Evolutionary conservation across 2,329 filamentous ascomycete species (phyloP).

Genomic region (Orbilia quercus): DNA sequence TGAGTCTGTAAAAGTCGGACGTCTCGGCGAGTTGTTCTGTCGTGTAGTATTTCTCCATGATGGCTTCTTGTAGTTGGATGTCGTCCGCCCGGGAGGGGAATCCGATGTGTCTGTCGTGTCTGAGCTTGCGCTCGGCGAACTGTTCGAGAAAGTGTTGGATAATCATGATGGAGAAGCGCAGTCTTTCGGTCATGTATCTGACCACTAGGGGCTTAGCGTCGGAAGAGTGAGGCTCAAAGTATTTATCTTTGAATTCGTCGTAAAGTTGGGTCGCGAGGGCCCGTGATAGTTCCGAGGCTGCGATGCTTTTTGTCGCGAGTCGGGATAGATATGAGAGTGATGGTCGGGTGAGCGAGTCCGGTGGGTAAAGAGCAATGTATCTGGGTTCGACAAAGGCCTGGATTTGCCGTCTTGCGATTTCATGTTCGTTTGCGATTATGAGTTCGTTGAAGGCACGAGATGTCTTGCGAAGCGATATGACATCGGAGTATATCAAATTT

Average conservation of each 20-base stretch:
- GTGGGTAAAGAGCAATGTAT: conserved; percentile 50
- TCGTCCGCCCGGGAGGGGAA: conserved; percentile 42
- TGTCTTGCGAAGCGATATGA: conserved; percentile 46
- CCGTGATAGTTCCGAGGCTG: conserved; percentile 43
- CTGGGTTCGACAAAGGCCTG: conserved; percentile 37
- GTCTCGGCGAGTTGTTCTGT: conserved; percentile 51
- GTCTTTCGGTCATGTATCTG: conserved; percentile 49
- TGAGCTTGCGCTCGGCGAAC: conserved; percentile 47
- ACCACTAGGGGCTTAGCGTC: conserved; percentile 38
- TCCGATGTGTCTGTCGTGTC: conserved; percentile 40
- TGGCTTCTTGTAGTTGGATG: conserved; percentile 49
- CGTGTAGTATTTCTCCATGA: conserved; percentile 55
- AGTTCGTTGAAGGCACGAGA: conserved; percentile 40
- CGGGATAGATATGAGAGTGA: conserved; percentile 48
- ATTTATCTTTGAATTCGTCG: conserved; percentile 52
- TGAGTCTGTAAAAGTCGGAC: conserved; percentile 52
- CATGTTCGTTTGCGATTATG: conserved; percentile 43
- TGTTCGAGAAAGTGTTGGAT: conserved; percentile 54
- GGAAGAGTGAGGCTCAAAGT: conserved; percentile 41
- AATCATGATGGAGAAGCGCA: conserved; percentile 51
- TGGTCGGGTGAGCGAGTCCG: conserved; percentile 23
- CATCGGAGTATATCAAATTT: conserved; percentile 54
- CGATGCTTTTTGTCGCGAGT: conserved; percentile 54
- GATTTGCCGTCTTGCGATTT: conserved; percentile 43
- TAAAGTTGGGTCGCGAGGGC: conserved; percentile 47